Evolutionary conservation across 352 stramenopile genomes (phyloP).

Genomic region (Phytopythium ostracodes): DNA sequence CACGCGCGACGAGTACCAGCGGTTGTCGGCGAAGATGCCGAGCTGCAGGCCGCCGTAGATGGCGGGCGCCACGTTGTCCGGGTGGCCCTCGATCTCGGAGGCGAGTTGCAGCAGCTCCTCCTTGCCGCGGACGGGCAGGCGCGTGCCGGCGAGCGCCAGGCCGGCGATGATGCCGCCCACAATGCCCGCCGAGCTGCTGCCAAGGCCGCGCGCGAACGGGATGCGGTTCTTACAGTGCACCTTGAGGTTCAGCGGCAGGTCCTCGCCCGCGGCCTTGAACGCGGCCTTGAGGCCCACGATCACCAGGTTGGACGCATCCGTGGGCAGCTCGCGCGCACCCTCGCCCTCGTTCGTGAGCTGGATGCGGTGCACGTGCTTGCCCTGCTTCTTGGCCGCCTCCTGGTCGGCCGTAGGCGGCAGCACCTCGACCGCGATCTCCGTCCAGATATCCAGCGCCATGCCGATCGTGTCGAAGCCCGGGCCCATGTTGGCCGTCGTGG

Average conservation of each 20-base stretch:
- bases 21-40: slow-evolving; percentile 90
- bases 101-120: slow-evolving; percentile 98
- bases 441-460: slow-evolving; percentile 99
- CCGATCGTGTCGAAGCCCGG: slow-evolving; percentile 98
- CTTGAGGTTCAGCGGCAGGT: slow-evolving; percentile 89
- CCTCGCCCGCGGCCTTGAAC: slow-evolving; percentile 93
- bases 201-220: slow-evolving; percentile 95
- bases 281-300: slow-evolving; percentile 94
- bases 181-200: slow-evolving; percentile 97
- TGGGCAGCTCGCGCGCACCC: slow-evolving; percentile 90
- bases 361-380: slow-evolving; percentile 70
- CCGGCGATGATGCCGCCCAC: slow-evolving; percentile 98
- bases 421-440: slow-evolving; percentile 95
- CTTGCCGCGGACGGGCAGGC: slow-evolving; percentile 78
- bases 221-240: slow-evolving; percentile 98
- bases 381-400: slow-evolving; percentile 5
- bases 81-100: slow-evolving; percentile 97
- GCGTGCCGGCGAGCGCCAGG: slow-evolving; percentile 95
- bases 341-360: slow-evolving; percentile 97
- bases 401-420: slow-evolving; percentile 24
- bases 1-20: slow-evolving; percentile 97
- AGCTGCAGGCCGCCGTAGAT: slow-evolving; percentile 99
- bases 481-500: slow-evolving; percentile 98
- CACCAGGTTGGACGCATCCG: slow-evolving; percentile 90
- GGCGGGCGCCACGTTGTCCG: slow-evolving; percentile 98